A percentile compares a stretch with the other conserved stretches of the same genome.
Evolutionary conservation across 176 grass and related monocot species (phyloP).

Genomic region (Avena atlantica): DNA sequence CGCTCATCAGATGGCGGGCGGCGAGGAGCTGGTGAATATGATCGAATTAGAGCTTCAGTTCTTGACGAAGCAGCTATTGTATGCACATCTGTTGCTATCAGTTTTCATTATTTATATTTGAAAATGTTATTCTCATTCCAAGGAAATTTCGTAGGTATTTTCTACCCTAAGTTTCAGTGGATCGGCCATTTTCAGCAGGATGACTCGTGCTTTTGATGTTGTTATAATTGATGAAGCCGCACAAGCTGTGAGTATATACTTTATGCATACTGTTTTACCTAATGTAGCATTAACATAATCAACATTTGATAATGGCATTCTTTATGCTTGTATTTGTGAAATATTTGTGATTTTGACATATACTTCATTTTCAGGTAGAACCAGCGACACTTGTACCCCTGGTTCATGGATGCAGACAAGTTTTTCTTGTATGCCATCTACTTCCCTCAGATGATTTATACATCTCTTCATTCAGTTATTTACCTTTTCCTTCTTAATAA

Average conservation of each 20-base stretch:
- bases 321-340: conserved; percentile 37
- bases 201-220: conserved; percentile 87
- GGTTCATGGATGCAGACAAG: conserved; percentile 93
- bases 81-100: conserved; percentile 43
- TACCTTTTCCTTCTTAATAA: not conserved
- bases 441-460: conserved; percentile 34
- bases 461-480: not conserved
- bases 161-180: conserved; percentile 98
- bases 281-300: conserved; percentile 30
- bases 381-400: conserved; percentile 86
- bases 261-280: conserved; percentile 18
- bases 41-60: conserved; percentile 77
- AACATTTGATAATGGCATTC: conserved; percentile 20
- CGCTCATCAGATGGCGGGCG: conserved; percentile 57
- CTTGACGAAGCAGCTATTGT: conserved; percentile 96
- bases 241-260: conserved; percentile 79
- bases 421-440: conserved; percentile 81
- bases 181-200: conserved; percentile 78
- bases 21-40: conserved; percentile 66
- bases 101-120: conserved; percentile 14
- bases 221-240: conserved; percentile 99
- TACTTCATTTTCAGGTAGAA: conserved; percentile 69
- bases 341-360: conserved; percentile 40
- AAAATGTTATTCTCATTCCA: conserved; percentile 37
- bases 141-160: conserved; percentile 74